Percentiles rank a stretch among this genome's conserved stretches.
These are phyloP conservation scores for Incumbomyces lentus DNA, from an alignment of 2,329 filamentous ascomycete genomes.

Conservation along the genomic window DNA sequence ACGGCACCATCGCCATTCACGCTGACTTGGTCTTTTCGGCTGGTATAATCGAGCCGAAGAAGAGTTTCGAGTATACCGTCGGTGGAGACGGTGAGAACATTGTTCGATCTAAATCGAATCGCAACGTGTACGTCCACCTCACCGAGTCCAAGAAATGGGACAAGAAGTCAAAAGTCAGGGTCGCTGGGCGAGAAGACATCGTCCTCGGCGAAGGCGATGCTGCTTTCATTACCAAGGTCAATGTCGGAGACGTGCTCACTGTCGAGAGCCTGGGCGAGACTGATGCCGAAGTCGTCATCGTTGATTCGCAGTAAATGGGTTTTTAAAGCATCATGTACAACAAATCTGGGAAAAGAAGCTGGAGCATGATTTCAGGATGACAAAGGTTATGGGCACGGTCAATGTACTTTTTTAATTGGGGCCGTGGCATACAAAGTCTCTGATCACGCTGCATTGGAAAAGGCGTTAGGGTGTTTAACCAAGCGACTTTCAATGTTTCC, in stretches of 20 bases:
- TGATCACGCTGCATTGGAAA: too few relatives aligned
- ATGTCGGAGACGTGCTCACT: constrained; percentile 52
- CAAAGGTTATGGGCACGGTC: too few relatives aligned
- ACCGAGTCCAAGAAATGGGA: constrained; percentile 58
- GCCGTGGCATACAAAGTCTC: too few relatives aligned
- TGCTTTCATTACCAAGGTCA: constrained; percentile 59
- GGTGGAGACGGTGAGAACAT: constrained; percentile 40
- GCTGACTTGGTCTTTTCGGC: constrained; percentile 77
- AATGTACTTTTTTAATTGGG: too few relatives aligned
- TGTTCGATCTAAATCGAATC: constrained; percentile 33
- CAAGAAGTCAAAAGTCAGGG: constrained; percentile 60
- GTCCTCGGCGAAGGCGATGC: constrained; percentile 69
- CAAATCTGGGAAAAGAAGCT: too few relatives aligned
- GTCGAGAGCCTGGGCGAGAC: constrained; percentile 59
- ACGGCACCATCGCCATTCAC: constrained; percentile 69
- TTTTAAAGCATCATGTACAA: not conserved
- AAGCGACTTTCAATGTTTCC: too few relatives aligned
- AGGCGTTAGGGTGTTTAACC: too few relatives aligned
- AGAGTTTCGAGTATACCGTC: constrained; percentile 60
- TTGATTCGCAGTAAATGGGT: constrained; percentile 51
- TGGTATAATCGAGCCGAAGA: constrained; percentile 56
- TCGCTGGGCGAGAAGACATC: constrained; percentile 56
- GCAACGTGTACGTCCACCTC: constrained; percentile 71
- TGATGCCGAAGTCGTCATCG: constrained; percentile 58
- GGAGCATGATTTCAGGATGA: too few relatives aligned